These are phyloP conservation scores for Ascoidea tarda DNA, from an alignment of 805 yeast species.

Conservation along the genomic window DNA sequence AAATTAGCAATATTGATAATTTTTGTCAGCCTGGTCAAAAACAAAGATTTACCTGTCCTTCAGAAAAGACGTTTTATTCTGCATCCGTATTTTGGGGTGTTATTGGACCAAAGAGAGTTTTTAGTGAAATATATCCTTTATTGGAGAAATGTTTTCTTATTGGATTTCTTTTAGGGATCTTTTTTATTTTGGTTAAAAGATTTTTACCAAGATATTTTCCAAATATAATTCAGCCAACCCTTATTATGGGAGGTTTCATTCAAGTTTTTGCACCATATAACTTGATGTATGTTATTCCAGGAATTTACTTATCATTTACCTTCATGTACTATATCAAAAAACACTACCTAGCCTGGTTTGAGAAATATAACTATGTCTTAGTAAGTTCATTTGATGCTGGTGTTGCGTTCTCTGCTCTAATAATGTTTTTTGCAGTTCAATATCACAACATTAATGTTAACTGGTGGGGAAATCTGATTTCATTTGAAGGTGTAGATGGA, in stretches of 20 bases:
- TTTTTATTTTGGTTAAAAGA: slow-evolving; percentile 17
- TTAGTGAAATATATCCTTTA: slow-evolving; percentile 43
- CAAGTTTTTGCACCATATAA: slow-evolving; percentile 37
- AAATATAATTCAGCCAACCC: slow-evolving; percentile 32
- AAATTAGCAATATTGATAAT: slow-evolving; percentile 18
- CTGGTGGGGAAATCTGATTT: slow-evolving; percentile 57
- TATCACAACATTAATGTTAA: slow-evolving; percentile 26
- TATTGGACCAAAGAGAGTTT: slow-evolving; percentile 41
- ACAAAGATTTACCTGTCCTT: slow-evolving; percentile 27
- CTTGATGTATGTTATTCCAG: slow-evolving; percentile 22
- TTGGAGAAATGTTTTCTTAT: slow-evolving; percentile 51
- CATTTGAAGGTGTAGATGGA: slow-evolving; percentile 23
- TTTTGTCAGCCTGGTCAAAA: slow-evolving; percentile 21
- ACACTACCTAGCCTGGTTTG: slow-evolving; percentile 41
- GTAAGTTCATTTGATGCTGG: slow-evolving; percentile 47
- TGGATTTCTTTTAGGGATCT: slow-evolving; percentile 27
- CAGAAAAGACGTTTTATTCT: slow-evolving; percentile 28
- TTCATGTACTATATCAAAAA: slow-evolving; percentile 38
- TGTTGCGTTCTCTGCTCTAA: slow-evolving; percentile 43
- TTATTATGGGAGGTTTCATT: slow-evolving; percentile 35
- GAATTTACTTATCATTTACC: slow-evolving; percentile 17
- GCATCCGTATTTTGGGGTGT: slow-evolving; percentile 42
- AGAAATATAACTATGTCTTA: slow-evolving; percentile 33
- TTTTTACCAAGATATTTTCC: slow-evolving; percentile 15
- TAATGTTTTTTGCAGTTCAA: slow-evolving; percentile 35